Evolutionary conservation across 2,329 filamentous ascomycete species (phyloP), one percentile per base, ranked within the genome.

Genomic region (Biscogniauxia sp.): DNA sequence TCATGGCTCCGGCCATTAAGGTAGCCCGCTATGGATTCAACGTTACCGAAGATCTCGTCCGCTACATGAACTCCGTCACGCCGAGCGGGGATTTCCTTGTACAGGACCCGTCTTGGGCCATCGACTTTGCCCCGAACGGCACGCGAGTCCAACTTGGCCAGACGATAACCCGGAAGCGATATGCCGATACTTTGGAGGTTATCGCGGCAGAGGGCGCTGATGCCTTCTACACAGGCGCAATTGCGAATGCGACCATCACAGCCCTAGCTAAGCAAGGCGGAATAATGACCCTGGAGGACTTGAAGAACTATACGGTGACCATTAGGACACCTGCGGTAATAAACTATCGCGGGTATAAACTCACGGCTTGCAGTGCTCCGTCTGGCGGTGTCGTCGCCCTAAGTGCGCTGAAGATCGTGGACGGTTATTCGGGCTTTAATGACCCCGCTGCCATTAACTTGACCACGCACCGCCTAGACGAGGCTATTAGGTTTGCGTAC

Each of bases 401-500:
- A 62, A 86, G 85, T n/a, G 83, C 86, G 0, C 75, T 96, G 68
- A 96, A 95, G 60, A 90, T 88, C 23, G 76, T 94, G 51, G 83
- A 88, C 62, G 90, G 90, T 0, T 96, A 92, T 69, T 77, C 84
- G 0, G 80, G 79, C 20, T 87, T 94, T 54, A 87, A 85, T 19
- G 77, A 85, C 13, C 75, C 81, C 1, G 75, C 78, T 1, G 76
- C 79, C 2, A 77, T 78, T 54, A 82, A 83, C 64, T 72, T 92
- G 0, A 91, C 87, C 49, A 91, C 89, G 0, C 92, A 97, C 72
- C 81, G 89, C 0, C 77, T 96, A n/a, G 88, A 94, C 64, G 92
- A 97, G 78, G 89, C 91, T 1, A 89, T 96, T 61, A 81, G 90
- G 7, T 96, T 93, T 70, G 91, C 87, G 0, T 96, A 96, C 68